Conservation (phyloP, 2,329 filamentous ascomycete species). For the Xylariaceae sp. region DNA sequence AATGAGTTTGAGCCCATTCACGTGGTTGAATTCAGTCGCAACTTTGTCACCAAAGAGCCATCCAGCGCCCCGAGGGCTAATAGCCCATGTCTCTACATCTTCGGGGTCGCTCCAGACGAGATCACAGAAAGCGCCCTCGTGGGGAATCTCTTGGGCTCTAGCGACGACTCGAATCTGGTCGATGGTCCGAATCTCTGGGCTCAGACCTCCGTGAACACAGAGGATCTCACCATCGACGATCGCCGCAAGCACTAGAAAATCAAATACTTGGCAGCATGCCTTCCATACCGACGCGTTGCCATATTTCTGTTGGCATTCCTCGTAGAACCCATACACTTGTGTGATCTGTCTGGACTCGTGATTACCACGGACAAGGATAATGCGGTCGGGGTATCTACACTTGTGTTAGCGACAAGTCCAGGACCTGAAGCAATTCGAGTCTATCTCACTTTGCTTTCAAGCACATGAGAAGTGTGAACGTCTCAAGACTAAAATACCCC, state of each 20-base stretch:
- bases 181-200: slow-evolving; percentile 92
- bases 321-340: slow-evolving; percentile 98
- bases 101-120: slow-evolving; percentile 98
- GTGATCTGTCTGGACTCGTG: slow-evolving; percentile 98
- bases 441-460: slow-evolving; percentile 72
- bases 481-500: slow-evolving; percentile 97
- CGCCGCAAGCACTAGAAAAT: slow-evolving; percentile 93
- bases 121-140: slow-evolving; percentile 98
- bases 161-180: slow-evolving; percentile 99
- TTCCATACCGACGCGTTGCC: slow-evolving; percentile 99
- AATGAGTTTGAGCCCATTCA: slow-evolving; percentile 95
- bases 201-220: slow-evolving; percentile 92
- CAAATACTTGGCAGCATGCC: slow-evolving; percentile 98
- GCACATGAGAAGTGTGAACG: slow-evolving; percentile 95
- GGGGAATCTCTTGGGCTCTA: slow-evolving; percentile 94
- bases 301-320: slow-evolving; percentile 97
- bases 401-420: slow-evolving; percentile 21
- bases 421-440: slow-evolving; percentile 1
- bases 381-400: slow-evolving; percentile 88
- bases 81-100: slow-evolving; percentile 93
- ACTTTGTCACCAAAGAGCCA: slow-evolving; percentile 98
- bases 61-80: slow-evolving; percentile 93
- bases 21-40: slow-evolving; percentile 95
- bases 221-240: slow-evolving; percentile 99
- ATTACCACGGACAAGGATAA: slow-evolving; percentile 95